Base-by-base conservation (phyloP, 1,284 basidiomycete genomes). In the Puccinia horiana region DNA sequence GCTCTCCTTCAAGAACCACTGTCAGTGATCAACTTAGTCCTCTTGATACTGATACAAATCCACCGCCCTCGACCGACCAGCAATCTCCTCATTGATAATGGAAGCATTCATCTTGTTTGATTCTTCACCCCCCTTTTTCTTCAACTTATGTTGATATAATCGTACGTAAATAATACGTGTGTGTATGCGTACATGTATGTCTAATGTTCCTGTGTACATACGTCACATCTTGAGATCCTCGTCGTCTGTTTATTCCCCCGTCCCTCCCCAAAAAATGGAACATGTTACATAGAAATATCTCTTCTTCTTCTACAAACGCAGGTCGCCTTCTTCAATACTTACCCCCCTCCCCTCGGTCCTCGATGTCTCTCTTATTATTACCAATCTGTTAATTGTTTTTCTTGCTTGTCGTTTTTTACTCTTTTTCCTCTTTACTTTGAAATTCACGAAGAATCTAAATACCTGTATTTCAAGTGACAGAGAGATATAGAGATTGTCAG, bases 51-150 rank as follows among this genome's bases (percentile, higher is more conserved):
- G 37, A 65, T 6, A 14, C 16, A 29, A 65, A 40, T 65, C 63
- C 63, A 11, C 63, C 23, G 8, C 63, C 63, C 37, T 65, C 37
- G 9, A 65, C 5, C 12, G 63, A 65, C 37, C 1, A 65, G 1
- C 37, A 37, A 23, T 65, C 63, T 65, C 63, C 63, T 11, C 63
- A 65, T 35, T 65, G 37, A 65, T 65, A 32, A 65, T 65, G 20
- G 32, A 35, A 61, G 6, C 29, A 56, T 26, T n/a, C 20, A 2
- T 56, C 54, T n/a, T 56, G 23, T 56, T 61, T 4, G 9, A 18
- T 61, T 16, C 18, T 61, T 35, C 16, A 18, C 16, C 32, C 26
- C 16, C 37, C 32, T n/a, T 65, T 42, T 40, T 65, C 20, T n/a
- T 40, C 12, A 65, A 65, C 16, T 37, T 9, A 63, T 35, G 32